Evolutionary conservation across 352 stramenopile species (phyloP), one percentile per base, ranked within the genome.

Genomic region (Thraustochytrium striatum): DNA sequence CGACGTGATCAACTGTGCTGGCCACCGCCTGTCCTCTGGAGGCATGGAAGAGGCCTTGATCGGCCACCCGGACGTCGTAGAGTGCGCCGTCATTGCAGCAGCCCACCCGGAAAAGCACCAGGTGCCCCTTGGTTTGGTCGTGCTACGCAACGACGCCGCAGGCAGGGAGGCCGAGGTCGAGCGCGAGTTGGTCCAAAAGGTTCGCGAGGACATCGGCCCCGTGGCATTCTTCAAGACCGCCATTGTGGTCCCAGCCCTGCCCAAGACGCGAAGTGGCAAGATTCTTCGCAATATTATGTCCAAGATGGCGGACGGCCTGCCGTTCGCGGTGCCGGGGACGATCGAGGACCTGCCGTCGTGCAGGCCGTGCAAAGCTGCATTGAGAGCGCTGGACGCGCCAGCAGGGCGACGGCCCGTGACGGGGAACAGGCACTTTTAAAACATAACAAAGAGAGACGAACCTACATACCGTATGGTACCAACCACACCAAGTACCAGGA

Each of bases 1-100:
- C 83, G 91, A 97, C 79, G 87, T 95, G 50, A 95, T 97, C 70
- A 95, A 95, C 61, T 89, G 93, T 38, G 87, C 90, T 0, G 91
- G 90, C 3, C 91, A 97, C 72, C 86, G 91, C 21, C 86, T 97
- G 2, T 90, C 85, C 52, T 95, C 90, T 21, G 91, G 90, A 50
- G 88, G 86, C 11, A 93, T 97, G 50, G 92, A 97, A 86, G 90
- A 95, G 82, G 88, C 92, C 19, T 85, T 97, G 32, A 86, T 92
- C 72, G 82, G 87, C 59, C 90, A 94, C 57, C 85, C 86, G 3
- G 87, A 92, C 78, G 86, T 96, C 25, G 89, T 91, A 8, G 92
- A 97, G 79, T 93, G 87, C 72, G 91, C 91, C 3, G 91, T 96
- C 7, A 83, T 90, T 59, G 83, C 82, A 32, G 69, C 87, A 1